A percentile compares a stretch with the other conserved stretches of the same genome.
These are phyloP conservation scores for Lepiota brunneoincarnata DNA, from an alignment of 768 basidiomycete species.

Conservation along the genomic window DNA sequence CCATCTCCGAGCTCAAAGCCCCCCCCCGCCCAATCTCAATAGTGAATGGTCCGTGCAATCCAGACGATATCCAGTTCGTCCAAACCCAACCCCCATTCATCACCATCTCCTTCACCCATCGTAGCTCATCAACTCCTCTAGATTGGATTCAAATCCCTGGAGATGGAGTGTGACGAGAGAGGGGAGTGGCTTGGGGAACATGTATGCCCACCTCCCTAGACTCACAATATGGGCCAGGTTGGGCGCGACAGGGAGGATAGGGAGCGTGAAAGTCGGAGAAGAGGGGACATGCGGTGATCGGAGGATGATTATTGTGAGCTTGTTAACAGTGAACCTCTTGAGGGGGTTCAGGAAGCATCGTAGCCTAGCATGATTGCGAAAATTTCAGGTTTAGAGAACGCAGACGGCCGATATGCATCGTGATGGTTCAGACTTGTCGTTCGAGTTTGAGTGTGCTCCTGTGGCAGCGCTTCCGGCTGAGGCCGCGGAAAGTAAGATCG, in stretches of 20 bases:
- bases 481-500: not conserved
- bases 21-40: no score
- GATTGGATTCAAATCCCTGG: not conserved
- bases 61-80: no score
- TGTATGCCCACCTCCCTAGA: not conserved
- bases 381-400: conserved; percentile 7
- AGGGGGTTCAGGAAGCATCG: not conserved
- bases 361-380: conserved; percentile 8
- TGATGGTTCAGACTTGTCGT: not conserved
- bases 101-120: no score
- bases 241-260: not conserved
- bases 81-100: no score
- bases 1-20: no score
- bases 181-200: not conserved
- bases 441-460: not conserved
- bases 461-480: no score
- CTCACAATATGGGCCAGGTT: not conserved
- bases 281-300: no score
- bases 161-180: not conserved
- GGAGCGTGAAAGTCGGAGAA: not conserved
- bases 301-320: no score
- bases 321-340: not conserved
- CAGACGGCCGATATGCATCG: conserved; percentile 10
- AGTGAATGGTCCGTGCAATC: no score
- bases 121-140: not conserved